A percentile compares a stretch with the other conserved stretches of the same genome.
Evolutionary conservation across 2,329 filamentous ascomycete species (phyloP).

Genomic region (Atkinsonella hypoxylon): DNA sequence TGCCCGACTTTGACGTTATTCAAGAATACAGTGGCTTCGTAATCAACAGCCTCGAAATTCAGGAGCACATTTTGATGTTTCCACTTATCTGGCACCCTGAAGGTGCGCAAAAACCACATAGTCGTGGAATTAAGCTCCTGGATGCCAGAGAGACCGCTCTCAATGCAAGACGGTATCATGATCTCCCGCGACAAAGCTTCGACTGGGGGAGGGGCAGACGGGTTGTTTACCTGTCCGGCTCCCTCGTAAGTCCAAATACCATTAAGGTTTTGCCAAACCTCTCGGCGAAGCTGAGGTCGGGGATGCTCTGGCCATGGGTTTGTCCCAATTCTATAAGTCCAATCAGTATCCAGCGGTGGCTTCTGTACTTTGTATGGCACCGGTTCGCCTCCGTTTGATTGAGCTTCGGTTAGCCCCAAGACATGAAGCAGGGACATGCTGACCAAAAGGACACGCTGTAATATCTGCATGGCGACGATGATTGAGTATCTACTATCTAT

Average conservation of each 20-base stretch:
- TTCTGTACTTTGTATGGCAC: slow-evolving; percentile 24
- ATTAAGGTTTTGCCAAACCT: slow-evolving; percentile 43
- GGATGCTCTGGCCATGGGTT: slow-evolving; percentile 47
- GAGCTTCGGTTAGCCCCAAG: not conserved
- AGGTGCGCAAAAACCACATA: slow-evolving; percentile 40
- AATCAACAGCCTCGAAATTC: slow-evolving; percentile 49
- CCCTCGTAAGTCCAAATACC: slow-evolving; percentile 44
- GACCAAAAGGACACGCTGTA: not conserved
- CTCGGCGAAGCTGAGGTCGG: slow-evolving; percentile 41
- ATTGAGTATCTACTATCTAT: too few species aligned
- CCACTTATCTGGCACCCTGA: slow-evolving; percentile 37
- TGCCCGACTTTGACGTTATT: slow-evolving; percentile 40
- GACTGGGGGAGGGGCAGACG: slow-evolving; percentile 8
- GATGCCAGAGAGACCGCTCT: slow-evolving; percentile 37
- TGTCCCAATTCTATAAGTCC: slow-evolving; percentile 39
- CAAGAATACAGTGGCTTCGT: slow-evolving; percentile 44
- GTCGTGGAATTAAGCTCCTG: slow-evolving; percentile 27
- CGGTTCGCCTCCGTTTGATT: slow-evolving; percentile 1
- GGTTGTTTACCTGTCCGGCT: slow-evolving; percentile 13
- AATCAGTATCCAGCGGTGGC: slow-evolving; percentile 35
- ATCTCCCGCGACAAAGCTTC: slow-evolving; percentile 25
- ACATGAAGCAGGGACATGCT: slow-evolving; percentile 1
- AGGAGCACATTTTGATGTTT: slow-evolving; percentile 31
- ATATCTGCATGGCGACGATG: slow-evolving; percentile 1
- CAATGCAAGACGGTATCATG: slow-evolving; percentile 30